Percentiles rank a stretch among this genome's conserved stretches.
Conservation (phyloP, 2,329 filamentous ascomycete species). For the Fusarium tricinctum region DNA sequence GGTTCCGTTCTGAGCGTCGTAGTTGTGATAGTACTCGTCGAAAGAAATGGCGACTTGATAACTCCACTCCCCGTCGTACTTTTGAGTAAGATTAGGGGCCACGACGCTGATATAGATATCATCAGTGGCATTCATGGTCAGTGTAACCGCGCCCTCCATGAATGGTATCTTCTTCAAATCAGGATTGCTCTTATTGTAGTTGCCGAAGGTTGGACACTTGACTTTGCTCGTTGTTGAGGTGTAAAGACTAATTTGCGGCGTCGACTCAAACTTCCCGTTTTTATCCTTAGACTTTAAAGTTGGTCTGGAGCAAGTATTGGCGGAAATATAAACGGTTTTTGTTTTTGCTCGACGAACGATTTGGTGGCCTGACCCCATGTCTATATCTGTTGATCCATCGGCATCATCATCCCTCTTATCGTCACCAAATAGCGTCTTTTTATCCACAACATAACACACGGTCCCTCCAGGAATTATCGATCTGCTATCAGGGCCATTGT, state of each 20-base stretch:
- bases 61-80: conserved; percentile 77
- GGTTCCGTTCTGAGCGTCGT: conserved; percentile 56
- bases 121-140: conserved; percentile 70
- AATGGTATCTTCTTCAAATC: conserved; percentile 62
- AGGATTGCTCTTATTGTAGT: conserved; percentile 36
- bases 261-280: conserved; percentile 14
- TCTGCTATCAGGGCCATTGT: conserved; percentile 73
- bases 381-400: conserved; percentile 17
- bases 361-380: conserved; percentile 25
- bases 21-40: conserved; percentile 81
- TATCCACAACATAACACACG: conserved; percentile 59
- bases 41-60: conserved; percentile 87
- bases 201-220: conserved; percentile 49
- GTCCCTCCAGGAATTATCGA: conserved; percentile 75
- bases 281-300: conserved; percentile 52
- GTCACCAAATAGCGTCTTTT: conserved; percentile 48
- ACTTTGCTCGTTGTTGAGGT: conserved; percentile 70
- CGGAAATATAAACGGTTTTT: conserved; percentile 79
- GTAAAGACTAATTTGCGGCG: conserved; percentile 83
- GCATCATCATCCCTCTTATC: conserved; percentile 35
- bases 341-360: conserved; percentile 50
- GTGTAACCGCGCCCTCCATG: conserved; percentile 77
- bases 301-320: conserved; percentile 89
- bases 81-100: conserved; percentile 74
- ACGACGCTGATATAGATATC: conserved; percentile 83